phyloP scores from a whole-genome alignment of 371 early-diverging fungal genomes.

The Blakeslea trispora region DNA sequence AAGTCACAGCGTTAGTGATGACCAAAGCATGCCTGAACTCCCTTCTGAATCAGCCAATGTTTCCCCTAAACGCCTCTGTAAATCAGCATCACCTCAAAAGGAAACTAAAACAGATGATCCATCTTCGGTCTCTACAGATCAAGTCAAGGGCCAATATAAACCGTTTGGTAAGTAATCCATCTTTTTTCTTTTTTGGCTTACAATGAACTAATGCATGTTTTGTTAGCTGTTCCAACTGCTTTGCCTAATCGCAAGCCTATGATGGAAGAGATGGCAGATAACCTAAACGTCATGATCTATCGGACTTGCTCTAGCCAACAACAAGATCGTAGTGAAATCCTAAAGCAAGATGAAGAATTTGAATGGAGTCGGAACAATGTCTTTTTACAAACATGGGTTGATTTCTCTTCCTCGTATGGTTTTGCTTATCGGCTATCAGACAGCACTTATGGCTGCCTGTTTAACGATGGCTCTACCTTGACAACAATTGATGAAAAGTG shows the following conservation, averaged over 20 bases:
- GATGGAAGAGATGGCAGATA: conserved; percentile 22
- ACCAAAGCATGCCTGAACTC: no score
- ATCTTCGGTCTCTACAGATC: no score
- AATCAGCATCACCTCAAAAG: neutral
- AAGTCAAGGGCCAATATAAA: neutral
- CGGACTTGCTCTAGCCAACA: neutral
- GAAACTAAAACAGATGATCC: neutral
- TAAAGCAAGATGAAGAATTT: conserved; percentile 3
- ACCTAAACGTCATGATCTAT: conserved; percentile 15
- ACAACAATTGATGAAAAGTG: conserved; percentile 53
- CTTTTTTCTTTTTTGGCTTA: neutral
- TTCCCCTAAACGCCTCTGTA: no score
- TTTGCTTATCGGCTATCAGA: conserved; percentile 83
- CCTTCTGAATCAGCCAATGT: no score
- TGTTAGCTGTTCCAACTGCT: conserved; percentile 8
- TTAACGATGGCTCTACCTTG: conserved; percentile 80
- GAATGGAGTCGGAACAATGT: conserved; percentile 27
- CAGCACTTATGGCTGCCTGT: conserved; percentile 80
- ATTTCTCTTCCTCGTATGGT: conserved; percentile 76
- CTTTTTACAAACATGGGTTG: conserved; percentile 80
- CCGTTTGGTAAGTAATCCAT: conserved; percentile 12
- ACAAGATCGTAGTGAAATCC: neutral
- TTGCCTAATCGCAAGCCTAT: conserved; percentile 8
- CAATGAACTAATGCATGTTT: neutral
- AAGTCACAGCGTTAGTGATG: no score